Base-by-base conservation (phyloP, 495 filamentous ascomycete genomes). In the Penicillium arizonense region DNA sequence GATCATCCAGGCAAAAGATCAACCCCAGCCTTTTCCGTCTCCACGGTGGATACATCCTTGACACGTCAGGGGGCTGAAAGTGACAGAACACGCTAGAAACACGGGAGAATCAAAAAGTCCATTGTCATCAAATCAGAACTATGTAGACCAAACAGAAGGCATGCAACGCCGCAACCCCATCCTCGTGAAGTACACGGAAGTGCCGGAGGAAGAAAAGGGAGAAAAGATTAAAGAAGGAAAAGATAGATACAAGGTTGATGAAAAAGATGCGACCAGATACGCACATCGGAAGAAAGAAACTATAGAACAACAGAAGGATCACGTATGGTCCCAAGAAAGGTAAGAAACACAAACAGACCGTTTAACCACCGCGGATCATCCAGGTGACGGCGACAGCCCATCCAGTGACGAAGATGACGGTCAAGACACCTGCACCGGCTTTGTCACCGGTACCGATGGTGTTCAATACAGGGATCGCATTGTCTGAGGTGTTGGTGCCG, bases 371-470 rank as follows among this genome's bases (percentile, higher is more conserved):
- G 34, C 61, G 61, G 23, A 73, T 61, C 64, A 77, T 71, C 75
- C 76, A 80, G 23, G 61, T 58, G 10, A 76, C 50, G 10, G 75
- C 73, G 4, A 76, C 77, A 1, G 82, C 44, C 63, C 87, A 80
- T 28, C 73, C 69, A 13, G 76, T 62, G 18, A 81, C 62, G 4
- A 89, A 76, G 28, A 85, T 65, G 21, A 79, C 70, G 12, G 87
- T 90, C 47, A 86, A 40, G 45, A 89, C 81, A 4, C 80, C 84
- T 7, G 87, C 87, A 41, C 84, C 86, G 0, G 85, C 82, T 39
- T 71, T 71, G 46, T 89, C 87, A 1, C 73, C 79, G 2, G 71
- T 76, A 0, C 75, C 81, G 26, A 88, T 82, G 12, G 65, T 58
- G 10, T 58, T 45, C 20, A 71, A 30, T 13, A 54, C 39, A 23